Conservation (phyloP, 2,329 filamentous ascomycete species). For the Akanthomyces lecanii region DNA sequence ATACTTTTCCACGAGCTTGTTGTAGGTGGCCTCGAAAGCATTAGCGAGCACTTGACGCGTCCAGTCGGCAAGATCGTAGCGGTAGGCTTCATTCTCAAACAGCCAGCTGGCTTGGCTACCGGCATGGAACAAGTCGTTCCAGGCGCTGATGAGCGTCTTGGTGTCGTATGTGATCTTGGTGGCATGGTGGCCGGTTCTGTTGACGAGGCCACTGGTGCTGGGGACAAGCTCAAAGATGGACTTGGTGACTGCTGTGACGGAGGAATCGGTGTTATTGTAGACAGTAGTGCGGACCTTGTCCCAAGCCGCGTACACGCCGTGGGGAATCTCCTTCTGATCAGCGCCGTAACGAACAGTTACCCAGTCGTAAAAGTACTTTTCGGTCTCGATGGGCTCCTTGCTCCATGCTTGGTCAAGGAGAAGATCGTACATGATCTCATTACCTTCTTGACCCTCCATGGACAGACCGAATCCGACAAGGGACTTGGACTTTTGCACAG, state of each 20-base stretch:
- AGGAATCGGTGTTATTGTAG: constrained; percentile 18
- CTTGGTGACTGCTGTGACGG: constrained; percentile 35
- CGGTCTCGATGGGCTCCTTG: constrained; percentile 35
- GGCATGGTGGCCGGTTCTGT: constrained; percentile 32
- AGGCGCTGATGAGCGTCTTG: constrained; percentile 31
- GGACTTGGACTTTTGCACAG: constrained; percentile 33
- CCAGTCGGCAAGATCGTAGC: constrained; percentile 43
- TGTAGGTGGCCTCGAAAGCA: constrained; percentile 36
- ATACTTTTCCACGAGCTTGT: constrained; percentile 31
- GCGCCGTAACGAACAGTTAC: constrained; percentile 35
- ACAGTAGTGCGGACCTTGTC: constrained; percentile 15
- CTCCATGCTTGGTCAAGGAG: constrained; percentile 47
- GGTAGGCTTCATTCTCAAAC: constrained; percentile 37
- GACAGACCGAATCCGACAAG: constrained; percentile 44
- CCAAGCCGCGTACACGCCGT: constrained; percentile 14
- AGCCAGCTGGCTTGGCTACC: constrained; percentile 27
- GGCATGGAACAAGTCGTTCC: constrained; percentile 35
- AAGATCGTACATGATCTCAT: constrained; percentile 46
- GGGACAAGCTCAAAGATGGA: constrained; percentile 43
- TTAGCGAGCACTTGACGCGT: constrained; percentile 44
- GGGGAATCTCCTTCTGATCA: constrained; percentile 3
- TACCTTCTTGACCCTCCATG: constrained; percentile 46
- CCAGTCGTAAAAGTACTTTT: constrained; percentile 42
- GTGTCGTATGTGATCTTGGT: constrained; percentile 40
- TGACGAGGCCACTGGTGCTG: constrained; percentile 34